A percentile compares a stretch with the other conserved stretches of the same genome.
phyloP scores from a whole-genome alignment of 441 rosid species.

The Metrosideros polymorpha region DNA sequence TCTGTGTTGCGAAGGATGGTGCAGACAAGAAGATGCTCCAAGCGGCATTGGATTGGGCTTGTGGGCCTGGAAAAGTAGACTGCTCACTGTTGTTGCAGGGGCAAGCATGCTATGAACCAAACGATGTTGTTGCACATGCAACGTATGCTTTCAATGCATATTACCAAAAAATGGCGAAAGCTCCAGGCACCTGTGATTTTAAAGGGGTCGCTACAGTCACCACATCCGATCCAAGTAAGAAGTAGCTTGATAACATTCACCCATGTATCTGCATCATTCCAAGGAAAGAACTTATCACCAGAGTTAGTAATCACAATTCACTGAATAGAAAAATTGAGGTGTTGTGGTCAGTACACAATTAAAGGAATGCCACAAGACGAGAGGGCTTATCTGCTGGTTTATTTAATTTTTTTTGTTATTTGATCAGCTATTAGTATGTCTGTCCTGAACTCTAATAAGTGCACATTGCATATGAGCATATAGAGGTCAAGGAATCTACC shows the following conservation, averaged over 20 bases:
- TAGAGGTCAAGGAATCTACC: neutral
- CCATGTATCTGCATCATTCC: neutral
- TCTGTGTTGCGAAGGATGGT: conserved; percentile 65
- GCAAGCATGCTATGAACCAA: conserved; percentile 68
- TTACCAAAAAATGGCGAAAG: conserved; percentile 63
- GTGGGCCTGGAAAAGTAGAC: conserved; percentile 89
- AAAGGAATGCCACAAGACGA: neutral
- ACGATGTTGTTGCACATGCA: conserved; percentile 64
- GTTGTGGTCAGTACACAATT: neutral
- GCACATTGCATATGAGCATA: neutral
- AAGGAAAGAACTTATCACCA: neutral
- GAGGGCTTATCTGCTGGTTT: neutral
- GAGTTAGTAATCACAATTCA: neutral
- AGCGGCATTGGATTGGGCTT: conserved; percentile 97
- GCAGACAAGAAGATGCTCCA: conserved; percentile 82
- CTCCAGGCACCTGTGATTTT: conserved; percentile 81
- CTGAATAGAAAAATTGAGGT: neutral
- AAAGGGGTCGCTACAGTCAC: conserved; percentile 84
- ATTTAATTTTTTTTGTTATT: neutral
- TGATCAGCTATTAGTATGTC: neutral
- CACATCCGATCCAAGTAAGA: conserved; percentile 83
- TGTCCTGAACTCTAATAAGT: neutral
- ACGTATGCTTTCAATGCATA: conserved; percentile 84
- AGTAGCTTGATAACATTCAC: neutral
- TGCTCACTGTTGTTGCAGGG: conserved; percentile 72